Evolutionary conservation across 2,329 filamentous ascomycete species (phyloP).

Genomic region (Ciborinia camelliae): DNA sequence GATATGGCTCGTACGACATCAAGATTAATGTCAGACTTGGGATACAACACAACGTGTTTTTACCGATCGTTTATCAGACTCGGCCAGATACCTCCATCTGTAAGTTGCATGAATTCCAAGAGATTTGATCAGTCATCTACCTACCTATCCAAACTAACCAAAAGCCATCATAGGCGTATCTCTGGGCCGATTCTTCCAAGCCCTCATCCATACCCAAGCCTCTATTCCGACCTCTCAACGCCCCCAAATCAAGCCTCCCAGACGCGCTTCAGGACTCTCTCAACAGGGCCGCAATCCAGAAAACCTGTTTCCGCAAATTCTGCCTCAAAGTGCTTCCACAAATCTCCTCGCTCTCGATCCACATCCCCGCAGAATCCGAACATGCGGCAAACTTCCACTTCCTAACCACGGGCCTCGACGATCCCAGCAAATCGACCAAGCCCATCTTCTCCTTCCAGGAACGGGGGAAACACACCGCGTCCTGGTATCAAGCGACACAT

Average conservation of each 20-base stretch:
- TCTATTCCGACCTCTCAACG: background rate
- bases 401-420: slow-evolving; percentile 1
- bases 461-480: background rate
- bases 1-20: background rate
- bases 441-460: background rate
- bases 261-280: background rate
- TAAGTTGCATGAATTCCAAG: background rate
- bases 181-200: background rate
- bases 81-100: background rate
- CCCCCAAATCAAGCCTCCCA: background rate
- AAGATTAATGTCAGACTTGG: slow-evolving; percentile 7
- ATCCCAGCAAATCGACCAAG: background rate
- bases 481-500: slow-evolving; percentile 8
- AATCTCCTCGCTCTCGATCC: background rate
- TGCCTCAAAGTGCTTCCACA: background rate
- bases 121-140: background rate
- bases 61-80: background rate
- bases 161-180: background rate
- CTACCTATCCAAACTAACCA: background rate
- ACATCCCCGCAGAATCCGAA: background rate
- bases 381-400: slow-evolving; percentile 1
- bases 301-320: slow-evolving; percentile 7
- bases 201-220: background rate
- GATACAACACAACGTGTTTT: slow-evolving; percentile 8
- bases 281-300: background rate